These are phyloP conservation scores for Sugiyamaella mastotermitis DNA, from an alignment of 805 yeast species.

Conservation along the genomic window DNA sequence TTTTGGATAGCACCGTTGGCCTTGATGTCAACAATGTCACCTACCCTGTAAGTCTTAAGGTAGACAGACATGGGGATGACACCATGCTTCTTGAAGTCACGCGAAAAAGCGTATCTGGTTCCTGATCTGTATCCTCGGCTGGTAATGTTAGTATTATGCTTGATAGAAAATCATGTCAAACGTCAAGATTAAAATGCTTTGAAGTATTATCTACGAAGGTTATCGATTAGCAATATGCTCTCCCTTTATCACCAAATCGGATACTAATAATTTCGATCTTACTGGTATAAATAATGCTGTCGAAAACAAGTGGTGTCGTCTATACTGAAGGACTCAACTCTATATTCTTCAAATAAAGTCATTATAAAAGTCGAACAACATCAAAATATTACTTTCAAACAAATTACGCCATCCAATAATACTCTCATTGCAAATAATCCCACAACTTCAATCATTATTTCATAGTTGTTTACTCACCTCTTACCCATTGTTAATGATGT, in stretches of 20 bases:
- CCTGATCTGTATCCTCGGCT: conserved; percentile 99
- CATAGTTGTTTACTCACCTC: too few species aligned
- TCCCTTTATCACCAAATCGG: background rate
- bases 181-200: background rate
- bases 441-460: too few species aligned
- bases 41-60: conserved; percentile 97
- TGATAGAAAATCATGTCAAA: conserved; percentile 1
- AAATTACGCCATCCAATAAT: too few species aligned
- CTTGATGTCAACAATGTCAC: conserved; percentile 98
- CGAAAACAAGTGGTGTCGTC: too few species aligned
- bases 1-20: conserved; percentile 99
- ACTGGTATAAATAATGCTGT: too few species aligned
- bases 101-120: conserved; percentile 99
- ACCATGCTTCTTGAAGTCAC: conserved; percentile 99
- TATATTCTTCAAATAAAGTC: too few species aligned
- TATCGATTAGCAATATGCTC: background rate
- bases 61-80: conserved; percentile 89
- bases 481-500: too few species aligned
- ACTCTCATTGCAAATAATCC: too few species aligned
- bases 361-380: too few species aligned
- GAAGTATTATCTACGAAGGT: background rate
- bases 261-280: too few species aligned
- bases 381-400: too few species aligned
- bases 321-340: too few species aligned
- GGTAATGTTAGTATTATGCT: conserved; percentile 5